Evolutionary conservation across 139 green algal genomes (phyloP).

Genomic region (Volvox africanus): DNA sequence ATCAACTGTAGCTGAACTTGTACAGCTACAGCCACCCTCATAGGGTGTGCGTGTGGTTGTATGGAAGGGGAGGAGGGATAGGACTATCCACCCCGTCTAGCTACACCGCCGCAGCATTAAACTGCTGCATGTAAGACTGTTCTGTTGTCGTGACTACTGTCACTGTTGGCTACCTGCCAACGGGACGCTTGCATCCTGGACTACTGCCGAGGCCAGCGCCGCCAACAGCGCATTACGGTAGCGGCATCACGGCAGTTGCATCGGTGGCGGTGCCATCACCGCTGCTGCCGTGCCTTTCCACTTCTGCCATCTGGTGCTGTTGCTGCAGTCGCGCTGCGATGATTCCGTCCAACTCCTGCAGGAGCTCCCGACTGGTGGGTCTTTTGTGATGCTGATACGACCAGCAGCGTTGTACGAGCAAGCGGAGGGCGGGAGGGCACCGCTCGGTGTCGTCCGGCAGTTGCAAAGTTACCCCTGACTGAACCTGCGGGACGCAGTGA

Average conservation of each 20-base stretch:
- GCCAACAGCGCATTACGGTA: too few relatives aligned
- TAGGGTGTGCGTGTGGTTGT: too few relatives aligned
- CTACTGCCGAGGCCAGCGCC: too few relatives aligned
- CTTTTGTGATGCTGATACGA: slow-evolving; percentile 14
- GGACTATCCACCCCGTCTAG: background rate
- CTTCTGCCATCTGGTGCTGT: background rate
- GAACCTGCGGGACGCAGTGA: background rate
- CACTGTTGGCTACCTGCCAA: too few relatives aligned
- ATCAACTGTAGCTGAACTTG: too few relatives aligned
- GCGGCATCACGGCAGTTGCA: too few relatives aligned
- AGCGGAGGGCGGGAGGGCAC: slow-evolving; percentile 40
- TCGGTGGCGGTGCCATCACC: too few relatives aligned
- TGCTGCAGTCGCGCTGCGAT: background rate
- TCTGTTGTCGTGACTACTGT: too few relatives aligned
- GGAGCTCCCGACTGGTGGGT: slow-evolving; percentile 11
- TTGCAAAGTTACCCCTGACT: slow-evolving; percentile 16
- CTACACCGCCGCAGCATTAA: background rate
- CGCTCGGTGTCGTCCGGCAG: slow-evolving; percentile 35
- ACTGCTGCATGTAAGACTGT: too few relatives aligned
- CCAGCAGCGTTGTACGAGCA: slow-evolving; percentile 50
- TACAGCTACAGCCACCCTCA: too few relatives aligned
- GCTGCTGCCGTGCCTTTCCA: background rate
- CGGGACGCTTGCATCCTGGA: too few relatives aligned
- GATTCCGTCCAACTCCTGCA: slow-evolving; percentile 37
- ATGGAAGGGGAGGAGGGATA: too few relatives aligned